These are phyloP conservation scores for Trichoderma gracile DNA, from an alignment of 2,329 filamentous ascomycete genomes.

Conservation along the genomic window DNA sequence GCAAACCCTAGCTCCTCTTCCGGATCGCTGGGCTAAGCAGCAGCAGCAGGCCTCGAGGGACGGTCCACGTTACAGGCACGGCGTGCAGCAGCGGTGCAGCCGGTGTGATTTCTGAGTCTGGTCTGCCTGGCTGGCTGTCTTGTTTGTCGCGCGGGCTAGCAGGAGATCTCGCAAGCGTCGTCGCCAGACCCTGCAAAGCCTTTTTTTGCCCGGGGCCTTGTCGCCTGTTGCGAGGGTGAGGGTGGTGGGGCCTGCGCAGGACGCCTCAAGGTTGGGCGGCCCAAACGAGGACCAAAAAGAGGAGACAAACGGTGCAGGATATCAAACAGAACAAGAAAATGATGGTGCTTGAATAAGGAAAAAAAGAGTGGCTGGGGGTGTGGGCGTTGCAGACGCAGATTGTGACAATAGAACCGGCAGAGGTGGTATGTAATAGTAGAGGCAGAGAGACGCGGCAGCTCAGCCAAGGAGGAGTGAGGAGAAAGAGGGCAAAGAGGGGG, in stretches of 20 bases:
- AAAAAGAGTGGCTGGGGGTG: slow-evolving; percentile 26
- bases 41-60: slow-evolving; percentile 17
- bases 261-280: slow-evolving; percentile 21
- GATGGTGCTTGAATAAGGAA: not conserved
- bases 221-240: not conserved
- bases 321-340: not conserved
- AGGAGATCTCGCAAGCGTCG: slow-evolving; percentile 26
- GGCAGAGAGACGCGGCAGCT: too few relatives aligned
- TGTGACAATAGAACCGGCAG: slow-evolving; percentile 5
- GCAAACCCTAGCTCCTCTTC: slow-evolving; percentile 37
- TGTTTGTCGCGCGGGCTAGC: not conserved
- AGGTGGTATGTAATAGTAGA: too few relatives aligned
- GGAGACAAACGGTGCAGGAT: not conserved
- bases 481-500: slow-evolving; percentile 13
- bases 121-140: slow-evolving; percentile 3
- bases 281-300: slow-evolving; percentile 10
- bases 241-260: slow-evolving; percentile 25
- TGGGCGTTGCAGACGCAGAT: slow-evolving; percentile 3
- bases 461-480: slow-evolving; percentile 3
- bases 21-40: slow-evolving; percentile 28
- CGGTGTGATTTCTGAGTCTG: slow-evolving; percentile 9
- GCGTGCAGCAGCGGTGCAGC: slow-evolving; percentile 25
- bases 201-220: not conserved
- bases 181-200: slow-evolving; percentile 19
- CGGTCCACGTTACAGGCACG: slow-evolving; percentile 25